These are phyloP conservation scores for Linderniella brevidens DNA, from an alignment of 257 asterid species.

Conservation along the genomic window DNA sequence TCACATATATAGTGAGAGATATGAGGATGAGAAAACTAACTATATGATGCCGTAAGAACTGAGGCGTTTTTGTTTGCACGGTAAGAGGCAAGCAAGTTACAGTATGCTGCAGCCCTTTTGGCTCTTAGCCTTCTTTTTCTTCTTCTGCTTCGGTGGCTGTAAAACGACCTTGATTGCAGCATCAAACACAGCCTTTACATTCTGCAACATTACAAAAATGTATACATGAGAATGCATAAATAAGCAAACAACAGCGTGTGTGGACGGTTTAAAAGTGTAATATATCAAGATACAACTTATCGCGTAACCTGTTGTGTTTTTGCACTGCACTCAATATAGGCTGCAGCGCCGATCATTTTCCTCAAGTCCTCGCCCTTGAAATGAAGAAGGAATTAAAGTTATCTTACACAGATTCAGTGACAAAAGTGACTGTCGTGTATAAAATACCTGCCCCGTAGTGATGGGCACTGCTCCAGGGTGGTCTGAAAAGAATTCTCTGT, in stretches of 20 bases:
- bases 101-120: constrained; percentile 43
- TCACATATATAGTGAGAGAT: no score
- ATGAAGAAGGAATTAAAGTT: constrained; percentile 6
- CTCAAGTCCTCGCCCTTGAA: constrained; percentile 62
- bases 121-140: constrained; percentile 65
- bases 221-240: background rate
- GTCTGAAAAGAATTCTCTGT: constrained; percentile 45
- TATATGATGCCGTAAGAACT: no score
- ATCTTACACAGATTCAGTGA: background rate
- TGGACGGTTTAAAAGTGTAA: background rate
- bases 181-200: constrained; percentile 64
- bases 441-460: constrained; percentile 36
- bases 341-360: constrained; percentile 50
- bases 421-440: background rate
- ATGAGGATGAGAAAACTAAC: no score
- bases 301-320: constrained; percentile 58
- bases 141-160: constrained; percentile 64
- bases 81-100: constrained; percentile 10
- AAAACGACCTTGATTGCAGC: constrained; percentile 64
- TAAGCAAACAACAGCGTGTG: background rate
- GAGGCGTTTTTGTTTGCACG: no score
- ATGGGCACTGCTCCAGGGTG: constrained; percentile 72
- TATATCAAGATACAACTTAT: background rate
- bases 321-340: constrained; percentile 71
- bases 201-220: constrained; percentile 20